Conservation (phyloP, 2,329 filamentous ascomycete genomes). For the Arthrobotrys conoides region DNA sequence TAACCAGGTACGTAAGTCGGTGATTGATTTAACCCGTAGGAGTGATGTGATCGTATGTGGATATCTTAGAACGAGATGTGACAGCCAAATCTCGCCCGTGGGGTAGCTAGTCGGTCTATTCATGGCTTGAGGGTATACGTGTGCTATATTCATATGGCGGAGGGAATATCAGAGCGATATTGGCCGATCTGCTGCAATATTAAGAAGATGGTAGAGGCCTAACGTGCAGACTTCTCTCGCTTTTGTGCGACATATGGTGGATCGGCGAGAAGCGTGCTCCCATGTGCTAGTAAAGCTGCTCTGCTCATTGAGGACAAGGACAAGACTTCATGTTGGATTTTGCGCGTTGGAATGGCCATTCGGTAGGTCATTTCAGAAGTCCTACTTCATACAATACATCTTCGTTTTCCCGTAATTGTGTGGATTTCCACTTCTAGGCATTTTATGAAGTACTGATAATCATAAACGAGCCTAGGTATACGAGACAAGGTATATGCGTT, state of each 20-base stretch:
- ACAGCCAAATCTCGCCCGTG: neutral
- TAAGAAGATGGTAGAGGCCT: neutral
- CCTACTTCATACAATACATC: too few species aligned
- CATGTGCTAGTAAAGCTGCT: slow-evolving; percentile 16
- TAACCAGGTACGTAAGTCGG: neutral
- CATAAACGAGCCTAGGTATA: too few species aligned
- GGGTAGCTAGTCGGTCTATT: neutral
- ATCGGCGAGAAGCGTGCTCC: slow-evolving; percentile 11
- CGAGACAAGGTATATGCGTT: too few species aligned
- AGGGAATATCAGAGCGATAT: slow-evolving; percentile 25
- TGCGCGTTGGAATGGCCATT: neutral
- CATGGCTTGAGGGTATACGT: slow-evolving; percentile 23
- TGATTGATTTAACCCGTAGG: neutral
- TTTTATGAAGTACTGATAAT: too few species aligned
- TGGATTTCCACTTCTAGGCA: too few species aligned
- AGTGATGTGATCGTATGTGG: neutral
- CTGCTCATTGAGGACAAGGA: neutral
- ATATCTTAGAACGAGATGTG: neutral
- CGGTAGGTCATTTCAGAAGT: too few species aligned
- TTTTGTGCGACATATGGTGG: slow-evolving; percentile 12
- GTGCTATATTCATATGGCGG: neutral
- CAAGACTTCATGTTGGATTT: neutral
- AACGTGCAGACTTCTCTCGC: slow-evolving; percentile 8
- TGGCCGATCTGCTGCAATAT: slow-evolving; percentile 18
- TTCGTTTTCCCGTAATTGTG: too few species aligned